phyloP scores from a whole-genome alignment of 768 basidiomycete genomes.

The Lactarius hatsudake region DNA sequence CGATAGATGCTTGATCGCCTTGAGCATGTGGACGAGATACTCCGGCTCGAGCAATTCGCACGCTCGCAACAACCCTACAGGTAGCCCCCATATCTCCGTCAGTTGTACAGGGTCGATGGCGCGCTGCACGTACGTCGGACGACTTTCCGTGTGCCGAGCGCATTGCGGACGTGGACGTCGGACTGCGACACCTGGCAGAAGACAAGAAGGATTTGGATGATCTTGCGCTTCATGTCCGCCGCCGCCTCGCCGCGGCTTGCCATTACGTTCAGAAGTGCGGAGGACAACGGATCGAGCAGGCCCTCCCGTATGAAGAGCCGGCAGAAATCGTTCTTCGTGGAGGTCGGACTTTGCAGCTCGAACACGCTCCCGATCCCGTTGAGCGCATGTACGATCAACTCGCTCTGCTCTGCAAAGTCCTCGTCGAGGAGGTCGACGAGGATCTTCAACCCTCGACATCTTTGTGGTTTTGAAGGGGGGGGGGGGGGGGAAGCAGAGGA shows the following conservation, averaged over 20 bases:
- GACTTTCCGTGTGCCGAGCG: conserved; percentile 85
- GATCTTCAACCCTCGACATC: conserved; percentile 83
- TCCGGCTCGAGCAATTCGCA: conserved; percentile 84
- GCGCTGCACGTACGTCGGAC: conserved; percentile 65
- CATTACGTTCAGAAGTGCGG: too few species aligned
- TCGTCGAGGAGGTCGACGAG: conserved; percentile 96
- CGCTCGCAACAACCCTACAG: conserved; percentile 70
- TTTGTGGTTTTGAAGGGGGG: too few species aligned
- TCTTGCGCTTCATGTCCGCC: too few species aligned
- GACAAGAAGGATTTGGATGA: conserved; percentile 43
- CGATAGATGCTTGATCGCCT: conserved; percentile 90
- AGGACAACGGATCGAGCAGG: too few species aligned
- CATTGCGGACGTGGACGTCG: conserved; percentile 90
- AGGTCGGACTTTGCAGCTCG: too few species aligned
- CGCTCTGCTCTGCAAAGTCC: conserved; percentile 88
- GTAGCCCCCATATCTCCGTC: background rate
- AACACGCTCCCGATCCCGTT: too few species aligned
- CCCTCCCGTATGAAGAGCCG: too few species aligned
- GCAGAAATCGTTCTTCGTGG: too few species aligned
- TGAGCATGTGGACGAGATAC: conserved; percentile 59
- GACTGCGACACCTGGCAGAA: conserved; percentile 97
- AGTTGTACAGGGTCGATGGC: conserved; percentile 2
- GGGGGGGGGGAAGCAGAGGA: too few species aligned
- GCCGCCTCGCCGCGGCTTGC: too few species aligned
- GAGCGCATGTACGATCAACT: conserved; percentile 88